Conservation (phyloP, 2,329 filamentous ascomycete genomes). For the Microcyclosporella mali region DNA sequence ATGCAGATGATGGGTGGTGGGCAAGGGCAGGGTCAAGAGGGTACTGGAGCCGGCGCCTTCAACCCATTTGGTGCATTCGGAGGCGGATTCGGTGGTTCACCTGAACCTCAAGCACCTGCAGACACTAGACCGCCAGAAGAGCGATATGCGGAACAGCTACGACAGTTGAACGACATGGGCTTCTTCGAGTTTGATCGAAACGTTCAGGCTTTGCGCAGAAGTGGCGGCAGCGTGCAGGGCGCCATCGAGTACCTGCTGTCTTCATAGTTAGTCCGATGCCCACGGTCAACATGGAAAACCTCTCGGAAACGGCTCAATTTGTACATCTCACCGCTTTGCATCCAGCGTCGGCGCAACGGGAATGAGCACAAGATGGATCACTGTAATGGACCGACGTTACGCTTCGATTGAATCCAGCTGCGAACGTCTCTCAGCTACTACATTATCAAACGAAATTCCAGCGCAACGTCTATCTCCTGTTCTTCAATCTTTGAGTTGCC, state of each 20-base stretch:
- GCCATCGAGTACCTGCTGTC: conserved; percentile 66
- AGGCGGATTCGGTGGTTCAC: conserved; percentile 26
- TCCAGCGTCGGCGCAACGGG: conserved; percentile 16
- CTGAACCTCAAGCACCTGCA: conserved; percentile 49
- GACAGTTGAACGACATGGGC: conserved; percentile 97
- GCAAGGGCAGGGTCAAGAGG: conserved; percentile 33
- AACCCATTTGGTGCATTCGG: conserved; percentile 37
- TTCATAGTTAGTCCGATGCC: no score
- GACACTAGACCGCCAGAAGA: conserved; percentile 92
- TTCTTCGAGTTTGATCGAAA: conserved; percentile 97
- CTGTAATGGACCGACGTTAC: background rate
- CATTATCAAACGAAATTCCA: background rate
- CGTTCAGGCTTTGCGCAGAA: conserved; percentile 76
- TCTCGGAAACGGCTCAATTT: no score
- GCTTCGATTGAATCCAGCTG: conserved; percentile 1
- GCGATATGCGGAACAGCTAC: conserved; percentile 79
- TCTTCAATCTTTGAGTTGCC: no score
- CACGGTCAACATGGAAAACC: no score
- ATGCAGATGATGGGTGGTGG: conserved; percentile 51
- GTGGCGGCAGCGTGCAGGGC: conserved; percentile 89
- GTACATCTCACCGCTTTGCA: conserved; percentile 11
- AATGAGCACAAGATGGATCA: no score
- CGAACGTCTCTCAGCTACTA: background rate
- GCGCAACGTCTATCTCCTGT: no score
- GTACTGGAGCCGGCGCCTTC: conserved; percentile 33